phyloP scores from a whole-genome alignment of 208 protist species.

The Jaenimonas drosophilae region DNA sequence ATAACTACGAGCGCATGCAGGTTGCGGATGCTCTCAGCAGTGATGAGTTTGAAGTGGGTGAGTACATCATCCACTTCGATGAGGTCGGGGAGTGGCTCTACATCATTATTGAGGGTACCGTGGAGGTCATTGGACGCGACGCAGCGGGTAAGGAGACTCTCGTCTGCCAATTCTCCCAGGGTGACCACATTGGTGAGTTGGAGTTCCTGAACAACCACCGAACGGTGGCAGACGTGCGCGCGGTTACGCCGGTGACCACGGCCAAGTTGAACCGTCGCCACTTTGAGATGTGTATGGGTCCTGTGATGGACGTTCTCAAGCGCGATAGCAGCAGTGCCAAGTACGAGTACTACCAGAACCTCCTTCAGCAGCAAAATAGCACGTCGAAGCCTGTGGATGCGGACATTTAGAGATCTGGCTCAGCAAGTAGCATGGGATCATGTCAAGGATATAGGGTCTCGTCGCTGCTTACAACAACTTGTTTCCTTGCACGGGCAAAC shows the following conservation, averaged over 20 bases:
- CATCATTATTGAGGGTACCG: conserved; percentile 80
- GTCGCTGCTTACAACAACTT: too few relatives aligned
- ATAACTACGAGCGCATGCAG: conserved; percentile 81
- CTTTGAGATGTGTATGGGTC: conserved; percentile 90
- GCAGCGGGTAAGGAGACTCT: conserved; percentile 40
- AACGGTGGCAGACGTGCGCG: conserved; percentile 74
- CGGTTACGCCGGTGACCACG: conserved; percentile 66
- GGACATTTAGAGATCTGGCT: too few relatives aligned
- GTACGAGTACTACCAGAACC: conserved; percentile 88
- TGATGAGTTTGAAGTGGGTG: conserved; percentile 61
- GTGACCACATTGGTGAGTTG: conserved; percentile 84
- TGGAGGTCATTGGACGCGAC: conserved; percentile 83
- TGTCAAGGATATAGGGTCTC: too few relatives aligned
- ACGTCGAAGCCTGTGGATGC: too few relatives aligned
- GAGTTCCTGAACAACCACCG: conserved; percentile 88
- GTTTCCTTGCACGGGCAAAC: too few relatives aligned
- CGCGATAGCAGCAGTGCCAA: conserved; percentile 58
- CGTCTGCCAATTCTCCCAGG: conserved; percentile 77
- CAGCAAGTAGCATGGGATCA: too few relatives aligned
- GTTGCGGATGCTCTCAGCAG: conserved; percentile 80
- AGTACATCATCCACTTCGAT: conserved; percentile 84
- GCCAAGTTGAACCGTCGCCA: conserved; percentile 86
- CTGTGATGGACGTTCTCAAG: conserved; percentile 85
- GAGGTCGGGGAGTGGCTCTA: conserved; percentile 88
- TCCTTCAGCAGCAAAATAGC: conserved; percentile 42